phyloP scores from a whole-genome alignment of 2,329 filamentous ascomycete species.

The Sporothrix phasma region DNA sequence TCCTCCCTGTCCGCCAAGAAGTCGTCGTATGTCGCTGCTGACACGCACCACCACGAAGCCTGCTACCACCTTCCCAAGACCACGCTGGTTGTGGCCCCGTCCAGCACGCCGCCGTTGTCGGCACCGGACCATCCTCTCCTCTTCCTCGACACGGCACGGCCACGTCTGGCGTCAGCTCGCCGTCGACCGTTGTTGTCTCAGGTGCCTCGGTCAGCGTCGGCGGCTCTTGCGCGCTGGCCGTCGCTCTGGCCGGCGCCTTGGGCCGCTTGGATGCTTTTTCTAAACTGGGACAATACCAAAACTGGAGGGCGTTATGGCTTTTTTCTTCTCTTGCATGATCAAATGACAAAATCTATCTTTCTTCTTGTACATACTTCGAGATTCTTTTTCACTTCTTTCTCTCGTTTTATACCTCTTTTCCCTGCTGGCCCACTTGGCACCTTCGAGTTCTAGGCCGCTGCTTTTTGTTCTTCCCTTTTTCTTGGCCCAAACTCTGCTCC shows the following conservation, averaged over 20 bases:
- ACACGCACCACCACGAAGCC: not conserved
- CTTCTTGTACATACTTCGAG: not conserved
- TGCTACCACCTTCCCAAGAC: not conserved
- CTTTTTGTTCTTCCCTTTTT: not conserved
- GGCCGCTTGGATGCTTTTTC: not conserved
- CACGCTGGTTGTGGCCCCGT: not conserved
- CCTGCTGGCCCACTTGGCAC: not conserved
- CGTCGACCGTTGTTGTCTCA: conserved; percentile 2
- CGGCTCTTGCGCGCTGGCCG: not conserved
- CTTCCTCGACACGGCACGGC: not conserved
- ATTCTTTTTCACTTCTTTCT: not conserved
- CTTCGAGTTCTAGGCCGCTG: not conserved
- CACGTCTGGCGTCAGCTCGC: not conserved
- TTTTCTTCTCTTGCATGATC: not conserved
- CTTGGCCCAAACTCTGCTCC: not conserved
- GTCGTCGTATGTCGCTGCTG: not conserved
- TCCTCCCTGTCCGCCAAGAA: not conserved
- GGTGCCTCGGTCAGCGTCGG: not conserved
- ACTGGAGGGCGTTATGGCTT: not conserved
- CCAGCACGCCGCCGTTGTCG: not conserved
- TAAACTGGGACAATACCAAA: not conserved
- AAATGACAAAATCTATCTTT: not conserved
- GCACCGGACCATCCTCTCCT: not conserved
- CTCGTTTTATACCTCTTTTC: not conserved
- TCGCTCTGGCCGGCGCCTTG: not conserved